Evolutionary conservation across 2,329 filamentous ascomycete species (phyloP).

Genomic region (Knoxdaviesia proteae): DNA sequence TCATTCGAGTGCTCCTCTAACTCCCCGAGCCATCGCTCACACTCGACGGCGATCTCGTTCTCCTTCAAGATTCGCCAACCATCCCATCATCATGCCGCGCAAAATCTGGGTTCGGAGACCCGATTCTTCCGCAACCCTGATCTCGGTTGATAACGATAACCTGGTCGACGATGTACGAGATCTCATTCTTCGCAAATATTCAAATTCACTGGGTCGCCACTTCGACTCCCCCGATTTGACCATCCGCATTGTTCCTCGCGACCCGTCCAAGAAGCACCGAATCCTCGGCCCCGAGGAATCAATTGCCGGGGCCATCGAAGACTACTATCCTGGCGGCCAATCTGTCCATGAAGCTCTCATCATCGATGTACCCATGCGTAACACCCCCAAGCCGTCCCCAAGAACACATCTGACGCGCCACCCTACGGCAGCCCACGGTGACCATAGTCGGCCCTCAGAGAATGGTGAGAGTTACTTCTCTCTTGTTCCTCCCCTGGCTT

Average conservation of each 20-base stretch:
- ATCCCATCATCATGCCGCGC: constrained; percentile 37
- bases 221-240: constrained; percentile 84
- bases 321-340: constrained; percentile 73
- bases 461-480: constrained; percentile 68
- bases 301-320: constrained; percentile 57
- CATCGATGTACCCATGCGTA: constrained; percentile 62
- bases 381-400: constrained; percentile 66
- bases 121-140: constrained; percentile 65
- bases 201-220: constrained; percentile 70
- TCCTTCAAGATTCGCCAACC: constrained; percentile 17
- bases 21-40: constrained; percentile 8
- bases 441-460: constrained; percentile 46
- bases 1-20: constrained; percentile 17
- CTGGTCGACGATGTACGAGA: constrained; percentile 89
- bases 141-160: constrained; percentile 71
- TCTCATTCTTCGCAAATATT: constrained; percentile 79
- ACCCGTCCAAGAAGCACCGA: constrained; percentile 39
- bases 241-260: constrained; percentile 55
- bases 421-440: constrained; percentile 31
- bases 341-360: constrained; percentile 72
- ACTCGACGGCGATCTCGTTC: constrained; percentile 10
- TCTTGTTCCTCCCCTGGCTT: constrained; percentile 21
- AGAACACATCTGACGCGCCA: constrained; percentile 24
- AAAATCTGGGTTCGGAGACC: constrained; percentile 94
- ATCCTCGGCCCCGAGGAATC: constrained; percentile 69